Evolutionary conservation across 2,329 filamentous ascomycete species (phyloP).

Genomic region (Fusarium piperis): DNA sequence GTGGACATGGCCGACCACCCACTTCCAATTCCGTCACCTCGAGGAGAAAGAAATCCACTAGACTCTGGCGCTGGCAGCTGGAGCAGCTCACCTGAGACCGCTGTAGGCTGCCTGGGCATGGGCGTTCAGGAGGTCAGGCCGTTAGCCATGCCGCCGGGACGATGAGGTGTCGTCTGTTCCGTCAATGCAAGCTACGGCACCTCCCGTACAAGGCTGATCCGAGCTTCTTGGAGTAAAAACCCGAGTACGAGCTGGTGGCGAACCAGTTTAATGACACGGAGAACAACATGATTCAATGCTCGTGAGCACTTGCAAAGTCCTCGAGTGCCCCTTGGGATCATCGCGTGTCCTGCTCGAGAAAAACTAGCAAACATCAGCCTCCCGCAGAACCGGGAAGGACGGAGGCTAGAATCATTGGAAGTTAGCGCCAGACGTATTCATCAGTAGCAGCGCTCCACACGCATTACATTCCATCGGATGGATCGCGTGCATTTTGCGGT

Average conservation of each 20-base stretch:
- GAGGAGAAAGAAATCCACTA: neutral
- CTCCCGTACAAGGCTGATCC: slow-evolving; percentile 25
- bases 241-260: slow-evolving; percentile 33
- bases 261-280: slow-evolving; percentile 33
- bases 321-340: neutral
- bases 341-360: slow-evolving; percentile 3
- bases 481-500: slow-evolving; percentile 19
- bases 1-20: slow-evolving; percentile 13
- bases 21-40: neutral
- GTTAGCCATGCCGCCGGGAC: slow-evolving; percentile 11
- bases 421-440: neutral
- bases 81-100: neutral
- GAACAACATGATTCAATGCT: slow-evolving; percentile 23
- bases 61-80: neutral
- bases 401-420: neutral
- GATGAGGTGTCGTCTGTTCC: slow-evolving; percentile 12
- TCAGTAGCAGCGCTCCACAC: neutral
- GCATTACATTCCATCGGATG: neutral
- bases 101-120: neutral
- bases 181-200: slow-evolving; percentile 22
- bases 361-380: slow-evolving; percentile 19
- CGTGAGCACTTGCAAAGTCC: slow-evolving; percentile 12
- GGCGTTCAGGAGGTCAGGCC: neutral
- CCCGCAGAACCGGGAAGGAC: slow-evolving; percentile 8
- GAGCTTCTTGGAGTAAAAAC: slow-evolving; percentile 24